phyloP scores from a whole-genome alignment of 306 rosid species.

The Cotoneaster glaucophyllus region DNA sequence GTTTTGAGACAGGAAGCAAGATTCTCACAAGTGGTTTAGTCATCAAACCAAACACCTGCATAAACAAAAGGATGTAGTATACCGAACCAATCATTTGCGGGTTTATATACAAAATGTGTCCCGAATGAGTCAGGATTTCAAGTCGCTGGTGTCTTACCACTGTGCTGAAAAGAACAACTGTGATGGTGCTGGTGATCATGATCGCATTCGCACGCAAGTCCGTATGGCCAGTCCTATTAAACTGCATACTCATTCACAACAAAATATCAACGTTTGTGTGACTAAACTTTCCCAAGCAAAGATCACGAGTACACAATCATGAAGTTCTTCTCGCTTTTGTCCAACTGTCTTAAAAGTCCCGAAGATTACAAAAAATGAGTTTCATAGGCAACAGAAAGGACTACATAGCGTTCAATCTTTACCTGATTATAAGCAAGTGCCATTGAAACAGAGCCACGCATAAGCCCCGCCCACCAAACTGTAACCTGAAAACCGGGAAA shows the following conservation, averaged over 20 bases:
- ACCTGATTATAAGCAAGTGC: conserved; percentile 98
- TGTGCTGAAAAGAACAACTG: conserved; percentile 96
- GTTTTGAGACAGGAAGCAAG: conserved; percentile 65
- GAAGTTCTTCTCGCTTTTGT: neutral
- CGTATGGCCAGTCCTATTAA: conserved; percentile 69
- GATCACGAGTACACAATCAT: neutral
- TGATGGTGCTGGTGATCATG: conserved; percentile 96
- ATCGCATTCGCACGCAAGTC: conserved; percentile 64
- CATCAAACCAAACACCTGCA: conserved; percentile 91
- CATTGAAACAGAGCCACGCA: conserved; percentile 98
- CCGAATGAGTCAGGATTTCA: neutral
- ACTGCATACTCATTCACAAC: conserved; percentile 42
- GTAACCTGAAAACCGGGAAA: conserved; percentile 51
- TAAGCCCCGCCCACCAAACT: conserved; percentile 99
- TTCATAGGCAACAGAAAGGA: conserved; percentile 1
- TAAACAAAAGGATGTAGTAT: neutral
- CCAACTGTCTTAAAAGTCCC: neutral
- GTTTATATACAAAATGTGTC: neutral
- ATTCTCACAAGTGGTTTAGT: conserved; percentile 84
- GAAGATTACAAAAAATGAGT: neutral
- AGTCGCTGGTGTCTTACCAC: conserved; percentile 44
- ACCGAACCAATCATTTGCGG: neutral
- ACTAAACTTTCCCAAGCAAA: neutral
- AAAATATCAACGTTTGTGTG: neutral
- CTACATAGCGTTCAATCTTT: conserved; percentile 14